Base-by-base conservation (phyloP, 345 rosid species). In the Eucalyptus albens region DNA sequence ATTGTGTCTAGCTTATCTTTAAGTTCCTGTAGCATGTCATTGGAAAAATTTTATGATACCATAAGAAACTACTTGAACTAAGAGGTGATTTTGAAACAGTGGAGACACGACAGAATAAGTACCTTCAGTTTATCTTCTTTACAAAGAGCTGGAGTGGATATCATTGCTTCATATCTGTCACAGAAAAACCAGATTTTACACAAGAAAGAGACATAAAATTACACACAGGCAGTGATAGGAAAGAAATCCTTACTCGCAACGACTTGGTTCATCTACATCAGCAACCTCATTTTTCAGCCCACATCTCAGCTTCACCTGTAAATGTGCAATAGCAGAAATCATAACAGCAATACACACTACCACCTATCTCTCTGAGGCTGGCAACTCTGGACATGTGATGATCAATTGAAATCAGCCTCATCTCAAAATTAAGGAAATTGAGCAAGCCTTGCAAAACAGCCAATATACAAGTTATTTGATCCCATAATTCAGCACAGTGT, bases 201-300 rank as follows among this genome's bases (percentile, higher is more conserved):
- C 53, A 53, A n/a, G 24, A 77, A 49, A 44, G 45, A 60, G 50
- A 50, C 60, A 5, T 19, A 7, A 2, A 24, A 5, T 87, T 49
- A 26, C 12, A 44, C 50, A 27, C 3, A 49, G 59, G 87, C 50
- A 29, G 42, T 33, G 53, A 50, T 81, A 45, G 50, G 86, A 45
- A 31, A 31, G 50, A 86, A 24, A 77, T 40, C 89, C 94, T 93
- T 93, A 97, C 99, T 98, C 99, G 97, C 99, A 98, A 59, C 99
- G 99, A 92, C 99, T 98, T 91, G 99, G 99, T 91, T 98, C 99
- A 88, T 95, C 99, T 16, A 97, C 96, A 92, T 95, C 98, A 85
- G 94, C 88, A 72, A 98, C 91, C 95, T 97, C 99, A 72, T 94
- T 95, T 50, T 94, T 94, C 93, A 96, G 91, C 29, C 99, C 99